Evolutionary conservation across 306 rosid genomes (phyloP), one percentile per base, ranked within the genome.

Genomic region (Aeschynomene evenia): DNA sequence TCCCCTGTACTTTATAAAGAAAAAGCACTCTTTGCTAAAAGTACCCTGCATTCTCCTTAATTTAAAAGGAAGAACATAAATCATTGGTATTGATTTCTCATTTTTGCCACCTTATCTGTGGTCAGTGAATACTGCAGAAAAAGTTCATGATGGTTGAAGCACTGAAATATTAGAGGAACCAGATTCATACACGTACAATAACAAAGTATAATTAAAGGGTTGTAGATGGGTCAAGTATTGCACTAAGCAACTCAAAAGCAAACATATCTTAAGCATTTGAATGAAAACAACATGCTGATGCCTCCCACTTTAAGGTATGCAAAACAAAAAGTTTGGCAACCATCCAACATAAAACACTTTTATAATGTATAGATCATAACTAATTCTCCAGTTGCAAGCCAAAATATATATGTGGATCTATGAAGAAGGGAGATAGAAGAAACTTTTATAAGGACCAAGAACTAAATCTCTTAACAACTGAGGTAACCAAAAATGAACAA

Each of bases 1-100:
- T 58, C 76, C 63, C 61, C 58, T 70, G 61, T 68, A 71, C 76
- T 80, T 76, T 74, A 68, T n/a, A 69, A 81, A 72, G 77, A 31
- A 66, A 80, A 82, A 70, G 77, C 70, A 73, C 39, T 76, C 72
- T 78, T 68, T 73, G 28, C 62, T 42, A 57, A 76, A 76, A 78
- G 85, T 52, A 55, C 65, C 53, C 48, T 53, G 64, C 68, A 61
- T 71, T 70, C 78, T 78, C 66, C 22, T 56, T 50, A 72, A 40
- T 60, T 66, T 14, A 65, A 72, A 78, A 70, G 28, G 21, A 82
- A 22, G 13, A 61, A 21, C 19, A 51, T 45, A 79, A 75, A 68
- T 72, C 67, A 79, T 67, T 61, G 63, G 43, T 75, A 56, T 50
- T 52, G 79, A 59, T 75, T 75, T 78, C 63, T 52, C 49, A 63